Conservation (phyloP, 495 filamentous ascomycete species). For the Hyphodiscus hymeniophilus region DNA sequence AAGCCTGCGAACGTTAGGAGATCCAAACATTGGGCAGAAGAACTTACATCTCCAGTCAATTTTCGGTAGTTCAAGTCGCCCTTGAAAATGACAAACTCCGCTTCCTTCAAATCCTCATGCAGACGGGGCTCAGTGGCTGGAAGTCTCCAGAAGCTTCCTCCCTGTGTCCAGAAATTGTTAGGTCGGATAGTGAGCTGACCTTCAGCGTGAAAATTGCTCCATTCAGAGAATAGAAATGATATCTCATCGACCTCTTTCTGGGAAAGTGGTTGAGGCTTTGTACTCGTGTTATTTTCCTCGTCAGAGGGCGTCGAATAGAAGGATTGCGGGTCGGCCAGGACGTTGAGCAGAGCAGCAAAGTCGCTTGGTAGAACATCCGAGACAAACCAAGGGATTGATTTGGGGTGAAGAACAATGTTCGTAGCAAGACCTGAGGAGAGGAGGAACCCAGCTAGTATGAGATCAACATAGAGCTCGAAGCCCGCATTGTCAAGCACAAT, state of each 20-base stretch:
- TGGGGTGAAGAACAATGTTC: conserved; percentile 82
- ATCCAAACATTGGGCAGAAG: conserved; percentile 10
- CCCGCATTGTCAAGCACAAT: conserved; percentile 95
- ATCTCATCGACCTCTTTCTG: conserved; percentile 62
- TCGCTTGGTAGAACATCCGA: conserved; percentile 85
- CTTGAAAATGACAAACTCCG: conserved; percentile 92
- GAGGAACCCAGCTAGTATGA: conserved; percentile 84
- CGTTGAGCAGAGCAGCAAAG: conserved; percentile 69
- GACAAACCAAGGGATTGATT: conserved; percentile 95
- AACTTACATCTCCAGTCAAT: conserved; percentile 72
- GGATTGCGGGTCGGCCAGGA: conserved; percentile 59
- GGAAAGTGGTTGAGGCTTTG: conserved; percentile 47
- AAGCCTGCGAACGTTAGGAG: conserved; percentile 39
- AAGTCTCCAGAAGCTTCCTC: conserved; percentile 79
- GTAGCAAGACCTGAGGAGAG: conserved; percentile 76
- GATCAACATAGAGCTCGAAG: conserved; percentile 92
- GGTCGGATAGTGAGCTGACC: conserved; percentile 73
- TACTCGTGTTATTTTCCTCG: conserved; percentile 49
- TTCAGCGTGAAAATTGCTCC: conserved; percentile 70
- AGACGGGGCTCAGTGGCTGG: conserved; percentile 58
- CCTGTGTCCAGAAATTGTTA: conserved; percentile 84
- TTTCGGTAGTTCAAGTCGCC: conserved; percentile 96
- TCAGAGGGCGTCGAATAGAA: conserved; percentile 71
- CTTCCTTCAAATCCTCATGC: conserved; percentile 68
- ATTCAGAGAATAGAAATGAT: conserved; percentile 69